phyloP scores from a whole-genome alignment of 140 eudicot genomes.

The Oenanthe javanica region DNA sequence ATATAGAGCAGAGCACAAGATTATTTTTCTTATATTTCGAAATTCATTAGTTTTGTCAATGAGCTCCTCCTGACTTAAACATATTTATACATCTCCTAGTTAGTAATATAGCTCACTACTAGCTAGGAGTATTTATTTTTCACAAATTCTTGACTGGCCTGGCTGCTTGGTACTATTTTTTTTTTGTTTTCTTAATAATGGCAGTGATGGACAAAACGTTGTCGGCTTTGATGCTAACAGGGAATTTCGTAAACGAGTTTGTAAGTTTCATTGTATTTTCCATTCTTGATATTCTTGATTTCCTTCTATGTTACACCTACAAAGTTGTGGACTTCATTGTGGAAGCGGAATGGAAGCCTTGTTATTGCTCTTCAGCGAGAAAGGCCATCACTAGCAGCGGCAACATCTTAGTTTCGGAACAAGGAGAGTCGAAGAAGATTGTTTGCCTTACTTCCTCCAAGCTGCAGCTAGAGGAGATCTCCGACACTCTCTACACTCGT shows the following conservation, averaged over 20 bases:
- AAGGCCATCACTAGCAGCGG: constrained; percentile 54
- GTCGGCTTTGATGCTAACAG: constrained; percentile 26
- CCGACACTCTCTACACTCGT: constrained; percentile 81
- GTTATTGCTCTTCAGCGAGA: constrained; percentile 70
- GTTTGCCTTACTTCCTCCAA: constrained; percentile 34
- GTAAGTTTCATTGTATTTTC: constrained; percentile 60
- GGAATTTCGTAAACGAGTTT: constrained; percentile 40
- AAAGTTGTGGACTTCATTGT: constrained; percentile 53
- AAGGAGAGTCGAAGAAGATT: constrained; percentile 58
- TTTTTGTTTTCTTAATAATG: not conserved
- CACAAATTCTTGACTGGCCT: not conserved
- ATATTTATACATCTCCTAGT: not conserved
- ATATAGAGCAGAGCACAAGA: not conserved
- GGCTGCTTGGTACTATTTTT: not conserved
- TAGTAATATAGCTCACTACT: not conserved
- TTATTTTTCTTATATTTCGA: not conserved
- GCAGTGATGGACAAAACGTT: not conserved
- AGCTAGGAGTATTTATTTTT: not conserved
- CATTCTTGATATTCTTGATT: constrained; percentile 56
- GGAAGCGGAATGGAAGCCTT: constrained; percentile 89
- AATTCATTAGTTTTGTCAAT: not conserved
- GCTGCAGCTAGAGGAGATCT: constrained; percentile 73
- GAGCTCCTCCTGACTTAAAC: not conserved
- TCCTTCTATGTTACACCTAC: constrained; percentile 57
- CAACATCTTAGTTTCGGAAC: constrained; percentile 68